A percentile compares a stretch with the other conserved stretches of the same genome.
phyloP scores from a whole-genome alignment of 2,329 filamentous ascomycete genomes.

The Pseudogymnoascus sp. region DNA sequence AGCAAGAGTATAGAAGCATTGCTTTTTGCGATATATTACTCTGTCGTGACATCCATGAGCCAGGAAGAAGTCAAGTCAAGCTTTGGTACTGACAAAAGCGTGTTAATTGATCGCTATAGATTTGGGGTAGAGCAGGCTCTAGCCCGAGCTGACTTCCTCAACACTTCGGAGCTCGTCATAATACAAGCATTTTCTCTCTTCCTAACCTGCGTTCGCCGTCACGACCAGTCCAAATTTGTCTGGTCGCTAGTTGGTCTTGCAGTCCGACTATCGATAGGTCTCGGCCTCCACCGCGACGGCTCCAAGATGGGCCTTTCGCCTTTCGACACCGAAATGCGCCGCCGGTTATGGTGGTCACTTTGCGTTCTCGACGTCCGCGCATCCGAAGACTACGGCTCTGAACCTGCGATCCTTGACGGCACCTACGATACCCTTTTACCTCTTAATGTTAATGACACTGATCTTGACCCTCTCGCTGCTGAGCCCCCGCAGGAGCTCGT shows the following conservation, averaged over 20 bases:
- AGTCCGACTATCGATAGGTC: constrained; percentile 49
- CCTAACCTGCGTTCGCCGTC: constrained; percentile 43
- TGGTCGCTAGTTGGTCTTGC: constrained; percentile 53
- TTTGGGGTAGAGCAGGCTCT: constrained; percentile 47
- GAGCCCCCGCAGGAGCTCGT: constrained; percentile 18
- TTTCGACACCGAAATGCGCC: constrained; percentile 52
- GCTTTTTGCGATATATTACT: constrained; percentile 50
- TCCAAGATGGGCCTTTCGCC: constrained; percentile 44
- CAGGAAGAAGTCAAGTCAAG: constrained; percentile 22
- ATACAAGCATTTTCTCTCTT: constrained; percentile 49
- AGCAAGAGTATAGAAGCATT: constrained; percentile 36
- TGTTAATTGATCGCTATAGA: constrained; percentile 40
- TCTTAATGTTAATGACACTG: constrained; percentile 40
- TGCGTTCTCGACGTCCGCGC: constrained; percentile 52
- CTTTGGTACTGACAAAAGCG: constrained; percentile 35
- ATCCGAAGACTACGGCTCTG: constrained; percentile 55
- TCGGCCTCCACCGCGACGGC: constrained; percentile 53
- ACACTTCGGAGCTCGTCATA: constrained; percentile 44
- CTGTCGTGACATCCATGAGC: constrained; percentile 37
- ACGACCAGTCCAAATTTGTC: constrained; percentile 33
- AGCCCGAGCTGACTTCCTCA: constrained; percentile 46
- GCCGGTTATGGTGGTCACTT: constrained; percentile 52
- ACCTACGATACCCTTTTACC: constrained; percentile 51
- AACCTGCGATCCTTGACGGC: constrained; percentile 48
- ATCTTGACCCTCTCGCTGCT: constrained; percentile 32